Evolutionary conservation across 164 flowering plant genomes (phyloP), one percentile per base, ranked within the genome.

Genomic region (Berberis thunbergii): DNA sequence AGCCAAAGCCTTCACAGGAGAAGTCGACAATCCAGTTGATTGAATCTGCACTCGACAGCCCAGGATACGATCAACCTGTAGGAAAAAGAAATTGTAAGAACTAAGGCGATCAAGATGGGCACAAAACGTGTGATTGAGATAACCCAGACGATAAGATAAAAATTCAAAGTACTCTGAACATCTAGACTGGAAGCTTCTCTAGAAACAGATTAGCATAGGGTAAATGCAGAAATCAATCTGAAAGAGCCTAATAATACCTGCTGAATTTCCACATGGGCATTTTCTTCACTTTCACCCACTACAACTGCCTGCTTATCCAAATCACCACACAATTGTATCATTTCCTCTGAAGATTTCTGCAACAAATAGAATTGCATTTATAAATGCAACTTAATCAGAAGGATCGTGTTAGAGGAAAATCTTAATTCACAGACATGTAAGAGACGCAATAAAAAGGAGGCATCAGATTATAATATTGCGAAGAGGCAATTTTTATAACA

Each of bases 41-140:
- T 26, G 65, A 64, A 71, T 74, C 75, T 68, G 82, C 54, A 83
- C 67, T 62, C 97, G 91, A 79, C 99, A 89, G 4, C 97, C 99
- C 55, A 95, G 67, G 69, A 95, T 84, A 60, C 94, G 85, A 75
- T 89, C 97, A 70, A 95, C 99, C 99, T 89, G 74, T 50, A 41
- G 69, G 55, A 71, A 67, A 66, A 45, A 66, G 42, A 26, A 26
- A 26, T 26, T 26, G 26, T 26, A 26, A 26, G 26, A 26, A 26
- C 26, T 26, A 26, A 26, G 26, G 26, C 26, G 26, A 26, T 26
- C 26, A 26, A 26, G 26, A 26, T 26, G 26, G 26, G 26, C 26
- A 26, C 26, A 26, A 26, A 26, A 26, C 0, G 26, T 26, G 26
- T 26, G 26, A 26, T 26, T 26, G 26, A 26, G 26, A 26, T 26